Conservation (phyloP, 352 stramenopile genomes). For the Phytophthora tubulina region DNA sequence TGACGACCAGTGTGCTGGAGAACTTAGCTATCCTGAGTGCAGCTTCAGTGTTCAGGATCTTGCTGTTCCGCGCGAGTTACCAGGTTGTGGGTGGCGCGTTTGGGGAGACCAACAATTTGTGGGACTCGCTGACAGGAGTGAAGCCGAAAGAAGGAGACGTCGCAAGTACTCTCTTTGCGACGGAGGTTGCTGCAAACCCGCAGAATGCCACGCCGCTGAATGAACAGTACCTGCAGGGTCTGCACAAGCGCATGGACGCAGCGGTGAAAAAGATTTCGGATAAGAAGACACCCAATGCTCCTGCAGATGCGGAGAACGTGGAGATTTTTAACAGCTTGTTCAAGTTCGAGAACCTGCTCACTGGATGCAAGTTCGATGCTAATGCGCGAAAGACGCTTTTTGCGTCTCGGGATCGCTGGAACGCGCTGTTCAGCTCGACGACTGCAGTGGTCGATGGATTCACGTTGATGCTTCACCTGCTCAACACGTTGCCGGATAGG, state of each 20-base stretch:
- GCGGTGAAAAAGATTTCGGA: constrained; percentile 47
- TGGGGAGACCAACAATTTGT: constrained; percentile 40
- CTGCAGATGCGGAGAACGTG: constrained; percentile 51
- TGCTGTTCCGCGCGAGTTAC: constrained; percentile 60
- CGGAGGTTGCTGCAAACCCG: constrained; percentile 25
- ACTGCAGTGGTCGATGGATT: constrained; percentile 61
- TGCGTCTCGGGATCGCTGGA: constrained; percentile 54
- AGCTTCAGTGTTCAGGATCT: constrained; percentile 59
- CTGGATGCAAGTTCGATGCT: constrained; percentile 53
- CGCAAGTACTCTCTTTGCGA: constrained; percentile 31
- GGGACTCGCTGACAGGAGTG: constrained; percentile 36
- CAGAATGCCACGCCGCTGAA: constrained; percentile 41
- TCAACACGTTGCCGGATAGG: constrained; percentile 56
- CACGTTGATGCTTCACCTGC: constrained; percentile 59
- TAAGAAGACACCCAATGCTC: constrained; percentile 33
- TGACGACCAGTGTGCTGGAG: constrained; percentile 57
- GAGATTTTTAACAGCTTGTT: constrained; percentile 58
- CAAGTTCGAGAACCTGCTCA: constrained; percentile 57
- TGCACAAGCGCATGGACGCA: constrained; percentile 48
- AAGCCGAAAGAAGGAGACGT: constrained; percentile 50
- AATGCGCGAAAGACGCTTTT: constrained; percentile 49
- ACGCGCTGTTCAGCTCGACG: constrained; percentile 48
- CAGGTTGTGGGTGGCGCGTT: constrained; percentile 33
- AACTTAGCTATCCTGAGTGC: constrained; percentile 54
- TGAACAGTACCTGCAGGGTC: constrained; percentile 54